These are phyloP conservation scores for Aureobasidium sp. DNA, from an alignment of 2,329 filamentous ascomycete genomes.

Conservation along the genomic window DNA sequence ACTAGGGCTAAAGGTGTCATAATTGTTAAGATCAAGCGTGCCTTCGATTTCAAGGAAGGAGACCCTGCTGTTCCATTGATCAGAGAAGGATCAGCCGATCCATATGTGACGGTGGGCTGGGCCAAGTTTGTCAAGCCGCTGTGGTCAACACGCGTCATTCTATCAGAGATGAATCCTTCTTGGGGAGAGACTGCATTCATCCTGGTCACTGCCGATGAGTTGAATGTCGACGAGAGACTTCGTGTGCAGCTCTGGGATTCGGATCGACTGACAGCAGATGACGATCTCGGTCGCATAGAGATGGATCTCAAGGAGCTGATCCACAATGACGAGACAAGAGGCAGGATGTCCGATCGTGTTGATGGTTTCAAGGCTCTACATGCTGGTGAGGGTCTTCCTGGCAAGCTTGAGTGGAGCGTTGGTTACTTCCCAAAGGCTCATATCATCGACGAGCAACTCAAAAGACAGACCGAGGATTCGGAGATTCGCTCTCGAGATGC, in stretches of 20 bases:
- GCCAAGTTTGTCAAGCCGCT: conserved; percentile 67
- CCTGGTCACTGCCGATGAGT: conserved; percentile 61
- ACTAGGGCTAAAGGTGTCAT: conserved; percentile 57
- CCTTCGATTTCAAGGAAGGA: conserved; percentile 62
- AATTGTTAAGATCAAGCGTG: conserved; percentile 57
- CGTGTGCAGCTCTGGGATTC: conserved; percentile 69
- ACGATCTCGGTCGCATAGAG: conserved; percentile 66
- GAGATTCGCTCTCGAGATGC: conserved; percentile 50
- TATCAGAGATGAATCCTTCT: conserved; percentile 56
- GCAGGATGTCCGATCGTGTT: conserved; percentile 52
- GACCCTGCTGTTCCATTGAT: conserved; percentile 55
- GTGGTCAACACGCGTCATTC: conserved; percentile 57
- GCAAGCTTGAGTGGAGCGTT: conserved; percentile 59
- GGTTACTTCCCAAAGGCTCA: conserved; percentile 62
- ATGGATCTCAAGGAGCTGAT: conserved; percentile 59
- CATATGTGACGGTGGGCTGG: conserved; percentile 66
- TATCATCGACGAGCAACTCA: conserved; percentile 54
- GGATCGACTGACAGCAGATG: conserved; percentile 62
- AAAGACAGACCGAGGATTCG: conserved; percentile 51
- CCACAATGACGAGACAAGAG: conserved; percentile 49
- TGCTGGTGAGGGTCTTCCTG: conserved; percentile 58
- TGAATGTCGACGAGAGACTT: conserved; percentile 63
- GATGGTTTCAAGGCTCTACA: conserved; percentile 60
- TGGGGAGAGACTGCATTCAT: conserved; percentile 65
- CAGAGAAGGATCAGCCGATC: conserved; percentile 55